Evolutionary conservation across 352 stramenopile genomes (phyloP).

Genomic region (Phytophthora colocasiae): DNA sequence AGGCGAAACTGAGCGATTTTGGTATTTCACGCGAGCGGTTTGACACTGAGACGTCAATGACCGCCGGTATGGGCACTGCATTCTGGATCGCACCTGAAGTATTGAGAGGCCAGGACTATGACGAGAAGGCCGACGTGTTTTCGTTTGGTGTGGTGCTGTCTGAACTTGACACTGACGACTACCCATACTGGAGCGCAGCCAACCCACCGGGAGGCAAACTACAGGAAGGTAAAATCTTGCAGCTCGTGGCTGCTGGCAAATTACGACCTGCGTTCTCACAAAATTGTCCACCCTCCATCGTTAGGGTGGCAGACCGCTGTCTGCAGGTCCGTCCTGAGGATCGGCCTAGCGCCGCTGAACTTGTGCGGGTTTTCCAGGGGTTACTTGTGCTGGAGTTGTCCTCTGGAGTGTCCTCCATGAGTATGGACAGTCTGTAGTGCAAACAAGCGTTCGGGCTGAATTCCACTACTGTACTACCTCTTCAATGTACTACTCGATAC

Average conservation of each 20-base stretch:
- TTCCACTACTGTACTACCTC: neutral
- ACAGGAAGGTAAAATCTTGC: constrained; percentile 43
- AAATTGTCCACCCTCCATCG: constrained; percentile 35
- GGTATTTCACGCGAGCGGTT: constrained; percentile 50
- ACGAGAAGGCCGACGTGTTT: constrained; percentile 48
- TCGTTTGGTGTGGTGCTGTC: constrained; percentile 54
- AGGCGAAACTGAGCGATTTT: constrained; percentile 79
- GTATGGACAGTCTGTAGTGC: constrained; percentile 18
- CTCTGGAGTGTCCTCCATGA: constrained; percentile 16
- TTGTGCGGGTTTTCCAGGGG: constrained; percentile 29
- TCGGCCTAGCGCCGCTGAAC: constrained; percentile 36
- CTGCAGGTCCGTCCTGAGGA: constrained; percentile 37
- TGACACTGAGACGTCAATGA: constrained; percentile 38
- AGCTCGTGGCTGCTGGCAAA: constrained; percentile 34
- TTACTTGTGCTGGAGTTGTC: constrained; percentile 12
- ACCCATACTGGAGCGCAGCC: constrained; percentile 43
- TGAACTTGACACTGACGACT: constrained; percentile 52
- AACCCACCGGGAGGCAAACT: constrained; percentile 26
- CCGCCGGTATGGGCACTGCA: constrained; percentile 40
- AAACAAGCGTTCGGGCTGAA: neutral
- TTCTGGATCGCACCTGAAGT: constrained; percentile 53
- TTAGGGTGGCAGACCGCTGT: constrained; percentile 41
- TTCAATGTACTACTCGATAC: constrained; percentile 2
- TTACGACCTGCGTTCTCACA: constrained; percentile 43
- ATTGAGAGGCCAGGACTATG: constrained; percentile 38